Conservation (phyloP, 495 filamentous ascomycete genomes). For the Aspergillus heteromorphus region DNA sequence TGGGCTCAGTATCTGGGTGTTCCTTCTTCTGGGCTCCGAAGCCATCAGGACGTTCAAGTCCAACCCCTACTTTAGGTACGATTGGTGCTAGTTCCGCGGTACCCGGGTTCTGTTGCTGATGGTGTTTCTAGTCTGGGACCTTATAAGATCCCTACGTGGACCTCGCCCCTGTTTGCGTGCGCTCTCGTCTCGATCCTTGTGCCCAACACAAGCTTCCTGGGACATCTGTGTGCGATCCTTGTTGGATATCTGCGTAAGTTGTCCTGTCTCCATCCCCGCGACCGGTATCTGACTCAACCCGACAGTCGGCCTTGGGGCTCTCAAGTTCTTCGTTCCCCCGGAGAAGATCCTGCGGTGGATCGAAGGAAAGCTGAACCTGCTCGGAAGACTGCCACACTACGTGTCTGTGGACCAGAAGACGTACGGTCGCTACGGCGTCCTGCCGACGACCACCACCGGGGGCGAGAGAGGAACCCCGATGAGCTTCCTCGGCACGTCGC, state of each 20-base stretch:
- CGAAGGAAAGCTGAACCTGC: slow-evolving; percentile 76
- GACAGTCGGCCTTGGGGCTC: slow-evolving; percentile 73
- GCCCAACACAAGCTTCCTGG: slow-evolving; percentile 75
- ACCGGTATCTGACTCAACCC: slow-evolving; percentile 15
- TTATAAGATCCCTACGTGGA: slow-evolving; percentile 85
- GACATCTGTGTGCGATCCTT: slow-evolving; percentile 73
- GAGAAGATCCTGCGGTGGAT: slow-evolving; percentile 77
- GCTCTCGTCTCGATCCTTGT: slow-evolving; percentile 66
- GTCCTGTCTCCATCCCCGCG: background rate
- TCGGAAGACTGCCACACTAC: slow-evolving; percentile 79
- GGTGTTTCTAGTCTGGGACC: slow-evolving; percentile 43
- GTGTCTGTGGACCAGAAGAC: slow-evolving; percentile 92
- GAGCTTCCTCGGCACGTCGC: slow-evolving; percentile 54
- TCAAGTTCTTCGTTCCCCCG: slow-evolving; percentile 78
- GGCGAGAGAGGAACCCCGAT: slow-evolving; percentile 47
- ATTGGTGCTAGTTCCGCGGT: background rate
- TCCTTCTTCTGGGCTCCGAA: slow-evolving; percentile 78
- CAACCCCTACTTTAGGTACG: slow-evolving; percentile 66
- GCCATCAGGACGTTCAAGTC: slow-evolving; percentile 71
- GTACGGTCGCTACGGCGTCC: slow-evolving; percentile 87
- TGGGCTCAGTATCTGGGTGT: slow-evolving; percentile 72
- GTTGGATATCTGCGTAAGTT: slow-evolving; percentile 81
- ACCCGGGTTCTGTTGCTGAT: slow-evolving; percentile 3
- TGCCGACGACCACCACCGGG: slow-evolving; percentile 53
- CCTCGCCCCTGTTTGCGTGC: slow-evolving; percentile 70